These are phyloP conservation scores for Pistacia atlantica DNA, from an alignment of 345 rosid genomes.

Conservation along the genomic window DNA sequence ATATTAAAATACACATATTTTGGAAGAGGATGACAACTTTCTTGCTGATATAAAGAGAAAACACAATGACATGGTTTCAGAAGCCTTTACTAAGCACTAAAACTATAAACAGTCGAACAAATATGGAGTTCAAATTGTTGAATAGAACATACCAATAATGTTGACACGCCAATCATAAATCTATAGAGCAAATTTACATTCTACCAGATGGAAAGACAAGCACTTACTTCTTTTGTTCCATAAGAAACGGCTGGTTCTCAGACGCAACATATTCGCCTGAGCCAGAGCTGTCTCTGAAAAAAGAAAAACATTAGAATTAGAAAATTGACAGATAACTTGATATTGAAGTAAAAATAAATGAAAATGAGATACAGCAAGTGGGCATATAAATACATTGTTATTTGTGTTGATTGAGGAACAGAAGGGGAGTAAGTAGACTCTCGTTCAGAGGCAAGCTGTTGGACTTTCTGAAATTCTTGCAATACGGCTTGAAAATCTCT, in stretches of 20 bases:
- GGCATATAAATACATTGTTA: slow-evolving; percentile 23
- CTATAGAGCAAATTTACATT: neutral
- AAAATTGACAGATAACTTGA: neutral
- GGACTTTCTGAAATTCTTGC: slow-evolving; percentile 69
- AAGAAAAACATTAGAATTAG: neutral
- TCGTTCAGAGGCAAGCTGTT: slow-evolving; percentile 66
- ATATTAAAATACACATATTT: neutral
- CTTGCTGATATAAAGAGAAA: slow-evolving; percentile 3
- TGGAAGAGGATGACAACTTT: neutral
- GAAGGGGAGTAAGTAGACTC: slow-evolving; percentile 65
- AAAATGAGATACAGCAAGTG: too few relatives aligned
- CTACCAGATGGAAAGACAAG: neutral
- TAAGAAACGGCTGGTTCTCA: slow-evolving; percentile 51
- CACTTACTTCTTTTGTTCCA: slow-evolving; percentile 48
- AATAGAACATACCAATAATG: neutral
- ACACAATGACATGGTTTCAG: neutral
- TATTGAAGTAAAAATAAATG: neutral
- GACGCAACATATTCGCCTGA: slow-evolving; percentile 32
- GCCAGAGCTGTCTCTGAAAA: slow-evolving; percentile 35
- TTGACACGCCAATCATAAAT: neutral
- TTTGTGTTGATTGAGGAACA: slow-evolving; percentile 33
- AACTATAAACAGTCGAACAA: neutral
- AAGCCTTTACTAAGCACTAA: neutral
- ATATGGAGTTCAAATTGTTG: slow-evolving; percentile 1
- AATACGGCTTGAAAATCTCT: slow-evolving; percentile 60